These are phyloP conservation scores for Lepraria neglecta DNA, from an alignment of 495 filamentous ascomycete genomes.

Conservation along the genomic window DNA sequence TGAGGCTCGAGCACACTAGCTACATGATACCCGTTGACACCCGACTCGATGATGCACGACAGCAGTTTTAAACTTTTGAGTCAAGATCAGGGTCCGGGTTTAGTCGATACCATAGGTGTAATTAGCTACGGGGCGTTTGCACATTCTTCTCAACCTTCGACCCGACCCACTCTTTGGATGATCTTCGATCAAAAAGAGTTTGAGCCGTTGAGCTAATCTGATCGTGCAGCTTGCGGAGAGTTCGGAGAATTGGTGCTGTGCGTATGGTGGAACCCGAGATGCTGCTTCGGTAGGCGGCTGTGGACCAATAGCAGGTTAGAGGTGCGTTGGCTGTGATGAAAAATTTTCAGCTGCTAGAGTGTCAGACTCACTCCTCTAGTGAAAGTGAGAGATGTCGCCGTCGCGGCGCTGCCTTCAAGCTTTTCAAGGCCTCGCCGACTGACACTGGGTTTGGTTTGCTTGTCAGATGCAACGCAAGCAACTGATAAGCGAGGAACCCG, in stretches of 20 bases:
- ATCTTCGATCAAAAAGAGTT: no score
- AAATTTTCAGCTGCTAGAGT: no score
- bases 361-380: no score
- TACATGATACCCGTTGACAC: background rate
- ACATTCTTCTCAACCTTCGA: no score
- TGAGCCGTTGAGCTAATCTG: background rate
- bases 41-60: background rate
- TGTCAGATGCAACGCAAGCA: no score
- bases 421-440: no score
- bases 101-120: background rate
- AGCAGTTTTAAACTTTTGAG: background rate
- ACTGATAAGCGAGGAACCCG: no score
- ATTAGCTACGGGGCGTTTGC: background rate
- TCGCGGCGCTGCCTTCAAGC: no score
- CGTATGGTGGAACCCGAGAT: background rate
- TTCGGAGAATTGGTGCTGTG: background rate
- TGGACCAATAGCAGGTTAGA: background rate
- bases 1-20: background rate
- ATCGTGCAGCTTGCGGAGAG: background rate
- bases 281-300: background rate
- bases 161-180: no score
- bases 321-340: background rate
- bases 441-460: no score
- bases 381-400: no score
- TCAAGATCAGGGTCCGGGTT: background rate